A percentile compares a stretch with the other conserved stretches of the same genome.
Evolutionary conservation across 2,329 filamentous ascomycete genomes (phyloP).

Genomic region (Dothistroma pini): DNA sequence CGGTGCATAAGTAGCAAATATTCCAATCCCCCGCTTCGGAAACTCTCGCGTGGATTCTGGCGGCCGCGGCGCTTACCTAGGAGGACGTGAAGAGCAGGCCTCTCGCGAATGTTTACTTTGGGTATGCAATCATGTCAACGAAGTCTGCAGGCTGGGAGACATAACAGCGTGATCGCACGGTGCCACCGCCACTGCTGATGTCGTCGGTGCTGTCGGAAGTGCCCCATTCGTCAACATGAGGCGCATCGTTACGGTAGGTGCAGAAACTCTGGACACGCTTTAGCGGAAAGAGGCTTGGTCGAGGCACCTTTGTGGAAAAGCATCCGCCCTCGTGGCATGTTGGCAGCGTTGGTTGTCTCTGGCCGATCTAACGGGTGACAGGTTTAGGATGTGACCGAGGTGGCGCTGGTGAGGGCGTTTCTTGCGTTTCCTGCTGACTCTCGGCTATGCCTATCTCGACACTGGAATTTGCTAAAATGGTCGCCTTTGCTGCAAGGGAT

Average conservation of each 20-base stretch:
- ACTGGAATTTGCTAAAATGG: not conserved
- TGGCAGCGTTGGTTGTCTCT: not conserved
- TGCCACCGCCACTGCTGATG: not conserved
- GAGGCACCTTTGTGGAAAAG: not conserved
- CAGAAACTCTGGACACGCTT: not conserved
- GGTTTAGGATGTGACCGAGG: constrained; percentile 1
- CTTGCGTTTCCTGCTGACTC: not conserved
- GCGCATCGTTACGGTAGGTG: not conserved
- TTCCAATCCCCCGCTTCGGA: not conserved
- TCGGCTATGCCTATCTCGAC: not conserved
- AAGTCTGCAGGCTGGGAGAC: not conserved
- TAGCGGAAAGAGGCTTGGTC: not conserved
- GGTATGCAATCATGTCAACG: not conserved
- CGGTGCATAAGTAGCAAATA: not conserved
- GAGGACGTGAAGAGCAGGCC: not conserved
- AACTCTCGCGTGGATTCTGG: not conserved
- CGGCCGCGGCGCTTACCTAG: not conserved
- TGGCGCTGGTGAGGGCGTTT: not conserved
- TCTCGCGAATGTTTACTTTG: not conserved
- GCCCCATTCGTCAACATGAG: not conserved
- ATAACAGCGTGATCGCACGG: not conserved
- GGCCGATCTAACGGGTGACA: no score
- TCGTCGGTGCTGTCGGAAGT: not conserved
- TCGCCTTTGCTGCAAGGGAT: not conserved
- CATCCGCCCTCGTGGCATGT: constrained; percentile 3